phyloP scores from a whole-genome alignment of 2,329 filamentous ascomycete genomes.

The Geosmithia putterillii region DNA sequence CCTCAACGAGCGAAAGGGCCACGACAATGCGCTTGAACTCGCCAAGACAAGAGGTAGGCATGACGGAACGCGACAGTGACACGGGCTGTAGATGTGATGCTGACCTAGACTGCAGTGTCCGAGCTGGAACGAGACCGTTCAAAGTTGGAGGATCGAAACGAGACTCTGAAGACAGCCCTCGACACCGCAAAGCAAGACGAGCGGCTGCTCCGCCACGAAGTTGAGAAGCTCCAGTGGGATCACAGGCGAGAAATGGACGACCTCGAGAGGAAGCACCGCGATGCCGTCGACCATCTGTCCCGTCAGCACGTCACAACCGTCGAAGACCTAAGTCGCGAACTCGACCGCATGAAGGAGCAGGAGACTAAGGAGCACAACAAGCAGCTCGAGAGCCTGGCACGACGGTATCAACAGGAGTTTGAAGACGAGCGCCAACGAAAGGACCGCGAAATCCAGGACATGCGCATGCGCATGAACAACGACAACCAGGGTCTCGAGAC shows the following conservation, averaged over 20 bases:
- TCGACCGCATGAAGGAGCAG: constrained; percentile 24
- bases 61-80: background rate
- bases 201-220: constrained; percentile 18
- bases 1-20: constrained; percentile 51
- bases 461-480: constrained; percentile 38
- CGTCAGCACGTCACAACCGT: constrained; percentile 19
- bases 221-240: constrained; percentile 24
- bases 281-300: constrained; percentile 19
- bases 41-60: constrained; percentile 63
- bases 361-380: constrained; percentile 50
- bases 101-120: constrained; percentile 21
- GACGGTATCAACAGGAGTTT: constrained; percentile 49
- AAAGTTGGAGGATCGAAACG: constrained; percentile 32
- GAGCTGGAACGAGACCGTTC: constrained; percentile 36
- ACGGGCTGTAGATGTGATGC: background rate
- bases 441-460: constrained; percentile 51
- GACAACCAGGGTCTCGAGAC: constrained; percentile 39
- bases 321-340: constrained; percentile 31
- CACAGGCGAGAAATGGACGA: constrained; percentile 38
- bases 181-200: constrained; percentile 23
- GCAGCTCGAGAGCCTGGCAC: constrained; percentile 52
- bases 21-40: constrained; percentile 63
- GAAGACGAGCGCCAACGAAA: constrained; percentile 50
- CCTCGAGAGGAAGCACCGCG: constrained; percentile 25
- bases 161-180: constrained; percentile 52